These are phyloP conservation scores for Gaultheria prostrata DNA, from an alignment of 148 eudicot genomes.

Conservation along the genomic window DNA sequence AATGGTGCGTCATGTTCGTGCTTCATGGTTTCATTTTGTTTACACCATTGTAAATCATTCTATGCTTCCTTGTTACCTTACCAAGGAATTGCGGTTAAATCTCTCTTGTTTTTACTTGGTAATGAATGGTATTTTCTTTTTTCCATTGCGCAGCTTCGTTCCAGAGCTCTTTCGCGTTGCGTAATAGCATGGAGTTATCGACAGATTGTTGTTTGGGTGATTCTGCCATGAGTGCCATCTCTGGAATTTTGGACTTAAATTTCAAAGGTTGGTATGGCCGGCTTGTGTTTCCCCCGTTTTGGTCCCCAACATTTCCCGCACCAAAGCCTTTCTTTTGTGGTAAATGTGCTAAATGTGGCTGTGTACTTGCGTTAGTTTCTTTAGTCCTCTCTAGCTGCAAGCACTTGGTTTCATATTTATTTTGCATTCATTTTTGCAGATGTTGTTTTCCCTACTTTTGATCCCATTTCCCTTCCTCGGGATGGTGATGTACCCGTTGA, in stretches of 20 bases:
- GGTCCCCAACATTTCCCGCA: conserved; percentile 8
- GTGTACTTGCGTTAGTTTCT: neutral
- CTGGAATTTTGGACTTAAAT: conserved; percentile 9
- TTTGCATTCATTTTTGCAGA: conserved; percentile 9
- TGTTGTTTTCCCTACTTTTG: conserved; percentile 21
- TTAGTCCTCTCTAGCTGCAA: neutral
- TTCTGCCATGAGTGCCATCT: neutral
- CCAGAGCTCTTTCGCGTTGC: neutral
- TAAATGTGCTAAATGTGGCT: neutral
- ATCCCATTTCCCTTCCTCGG: conserved; percentile 13
- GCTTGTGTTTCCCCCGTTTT: conserved; percentile 19
- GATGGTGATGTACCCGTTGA: neutral
- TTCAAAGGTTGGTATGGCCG: conserved; percentile 30
- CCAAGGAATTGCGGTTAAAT: neutral
- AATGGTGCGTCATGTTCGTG: neutral
- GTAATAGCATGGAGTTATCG: neutral
- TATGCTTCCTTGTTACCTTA: neutral
- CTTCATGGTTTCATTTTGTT: neutral
- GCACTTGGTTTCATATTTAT: neutral
- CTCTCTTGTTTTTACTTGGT: neutral
- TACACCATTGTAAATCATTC: too few species aligned
- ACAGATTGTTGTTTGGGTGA: neutral
- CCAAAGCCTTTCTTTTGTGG: conserved; percentile 25
- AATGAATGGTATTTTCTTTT: too few species aligned
- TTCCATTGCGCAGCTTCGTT: neutral